Conservation (phyloP, 2,329 filamentous ascomycete species). For the Colletotrichum orchidophilum region DNA sequence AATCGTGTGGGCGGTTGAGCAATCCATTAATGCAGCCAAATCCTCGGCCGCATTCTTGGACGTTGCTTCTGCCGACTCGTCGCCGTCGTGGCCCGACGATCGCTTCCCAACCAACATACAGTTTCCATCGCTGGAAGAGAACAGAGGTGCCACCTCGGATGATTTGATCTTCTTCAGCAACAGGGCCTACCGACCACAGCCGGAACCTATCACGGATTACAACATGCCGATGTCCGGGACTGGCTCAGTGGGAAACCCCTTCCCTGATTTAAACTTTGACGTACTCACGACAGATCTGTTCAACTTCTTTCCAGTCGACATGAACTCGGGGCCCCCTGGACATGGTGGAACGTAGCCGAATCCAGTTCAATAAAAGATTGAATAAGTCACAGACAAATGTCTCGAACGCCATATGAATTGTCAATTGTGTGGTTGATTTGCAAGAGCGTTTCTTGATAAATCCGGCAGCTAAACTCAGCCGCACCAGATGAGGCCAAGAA, state of each 20-base stretch:
- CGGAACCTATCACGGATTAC: slow-evolving; percentile 11
- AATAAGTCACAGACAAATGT: background rate
- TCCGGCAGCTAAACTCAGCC: background rate
- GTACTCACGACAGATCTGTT: slow-evolving; percentile 42
- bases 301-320: slow-evolving; percentile 38
- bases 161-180: slow-evolving; percentile 39
- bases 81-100: slow-evolving; percentile 16
- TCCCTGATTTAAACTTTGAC: slow-evolving; percentile 37
- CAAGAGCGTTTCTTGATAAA: background rate
- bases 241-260: background rate
- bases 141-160: slow-evolving; percentile 21
- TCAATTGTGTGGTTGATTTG: background rate
- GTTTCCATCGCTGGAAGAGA: slow-evolving; percentile 37
- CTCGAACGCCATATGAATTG: no score
- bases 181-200: slow-evolving; percentile 15
- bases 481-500: background rate
- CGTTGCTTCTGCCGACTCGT: slow-evolving; percentile 8
- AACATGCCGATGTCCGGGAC: slow-evolving; percentile 13
- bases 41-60: background rate
- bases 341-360: background rate
- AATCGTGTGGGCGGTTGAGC: slow-evolving; percentile 36
- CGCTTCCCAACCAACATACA: slow-evolving; percentile 31
- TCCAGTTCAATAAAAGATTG: background rate
- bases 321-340: slow-evolving; percentile 2
- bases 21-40: slow-evolving; percentile 36